Evolutionary conservation across 805 yeast species (phyloP).

Genomic region (Lachancea sp.): DNA sequence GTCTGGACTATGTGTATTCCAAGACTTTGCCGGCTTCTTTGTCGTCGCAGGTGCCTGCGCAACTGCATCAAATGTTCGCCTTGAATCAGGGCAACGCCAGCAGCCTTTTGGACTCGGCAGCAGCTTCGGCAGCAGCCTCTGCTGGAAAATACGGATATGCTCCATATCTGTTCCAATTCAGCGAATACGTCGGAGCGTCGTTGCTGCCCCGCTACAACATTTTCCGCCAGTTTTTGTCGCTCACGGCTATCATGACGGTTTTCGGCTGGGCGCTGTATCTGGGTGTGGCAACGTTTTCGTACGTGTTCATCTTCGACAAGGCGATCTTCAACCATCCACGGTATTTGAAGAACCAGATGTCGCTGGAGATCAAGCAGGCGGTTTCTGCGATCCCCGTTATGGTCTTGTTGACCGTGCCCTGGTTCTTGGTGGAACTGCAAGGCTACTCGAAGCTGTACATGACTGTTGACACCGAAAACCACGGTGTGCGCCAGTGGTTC

Average conservation of each 20-base stretch:
- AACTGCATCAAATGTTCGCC: constrained; percentile 17
- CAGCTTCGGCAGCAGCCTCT: constrained; percentile 13
- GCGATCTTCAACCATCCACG: constrained; percentile 93
- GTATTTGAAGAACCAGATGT: constrained; percentile 88
- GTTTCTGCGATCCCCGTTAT: constrained; percentile 77
- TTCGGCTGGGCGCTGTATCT: constrained; percentile 87
- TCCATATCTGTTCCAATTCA: constrained; percentile 53
- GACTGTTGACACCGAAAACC: constrained; percentile 52
- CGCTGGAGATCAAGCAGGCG: constrained; percentile 75
- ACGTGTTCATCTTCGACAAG: constrained; percentile 74
- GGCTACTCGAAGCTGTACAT: constrained; percentile 80
- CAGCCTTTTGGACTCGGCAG: constrained; percentile 2
- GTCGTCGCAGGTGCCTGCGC: constrained; percentile 31
- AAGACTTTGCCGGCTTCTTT: constrained; percentile 54
- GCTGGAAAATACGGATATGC: constrained; percentile 52
- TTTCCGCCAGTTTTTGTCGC: constrained; percentile 61
- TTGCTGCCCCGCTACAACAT: constrained; percentile 64
- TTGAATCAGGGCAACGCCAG: constrained; percentile 26
- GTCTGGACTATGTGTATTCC: constrained; percentile 73
- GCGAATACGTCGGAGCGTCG: constrained; percentile 57
- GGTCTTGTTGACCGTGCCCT: constrained; percentile 84
- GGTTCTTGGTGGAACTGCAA: constrained; percentile 76
- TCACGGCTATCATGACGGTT: constrained; percentile 62
- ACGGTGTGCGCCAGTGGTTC: constrained; percentile 59
- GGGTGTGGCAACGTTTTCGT: constrained; percentile 68